A percentile compares a stretch with the other conserved stretches of the same genome.
These are phyloP conservation scores for Evernia prunastri DNA, from an alignment of 495 filamentous ascomycete species.

Conservation along the genomic window DNA sequence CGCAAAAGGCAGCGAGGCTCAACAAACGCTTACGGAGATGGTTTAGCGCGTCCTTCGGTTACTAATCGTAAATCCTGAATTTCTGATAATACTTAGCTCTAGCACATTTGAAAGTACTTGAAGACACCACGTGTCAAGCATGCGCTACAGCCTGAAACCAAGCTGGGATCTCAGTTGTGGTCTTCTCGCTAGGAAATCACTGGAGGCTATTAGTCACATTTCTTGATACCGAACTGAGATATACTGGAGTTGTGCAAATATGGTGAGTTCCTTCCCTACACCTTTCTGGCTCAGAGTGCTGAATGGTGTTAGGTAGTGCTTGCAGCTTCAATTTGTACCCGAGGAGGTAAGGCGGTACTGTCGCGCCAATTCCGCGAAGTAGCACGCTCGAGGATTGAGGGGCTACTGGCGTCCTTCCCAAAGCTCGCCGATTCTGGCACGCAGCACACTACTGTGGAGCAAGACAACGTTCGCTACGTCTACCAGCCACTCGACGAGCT, in stretches of 20 bases:
- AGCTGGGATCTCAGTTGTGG: background rate
- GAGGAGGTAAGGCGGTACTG: slow-evolving; percentile 93
- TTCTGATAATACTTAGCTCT: background rate
- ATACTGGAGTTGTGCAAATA: slow-evolving; percentile 3
- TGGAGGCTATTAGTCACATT: background rate
- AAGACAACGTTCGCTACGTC: slow-evolving; percentile 98
- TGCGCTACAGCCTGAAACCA: background rate
- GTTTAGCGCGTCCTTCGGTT: background rate
- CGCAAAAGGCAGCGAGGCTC: background rate
- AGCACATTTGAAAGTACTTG: background rate
- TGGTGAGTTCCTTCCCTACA: slow-evolving; percentile 1
- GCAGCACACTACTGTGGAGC: slow-evolving; percentile 95
- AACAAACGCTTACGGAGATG: background rate
- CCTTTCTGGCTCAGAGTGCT: background rate
- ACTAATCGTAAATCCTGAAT: background rate
- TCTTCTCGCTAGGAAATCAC: background rate
- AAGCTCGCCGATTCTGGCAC: slow-evolving; percentile 92
- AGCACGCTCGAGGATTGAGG: slow-evolving; percentile 90
- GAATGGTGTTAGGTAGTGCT: slow-evolving; percentile 70
- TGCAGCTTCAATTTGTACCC: slow-evolving; percentile 96
- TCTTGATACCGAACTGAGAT: background rate
- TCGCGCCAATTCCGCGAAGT: slow-evolving; percentile 96
- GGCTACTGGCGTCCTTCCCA: slow-evolving; percentile 89
- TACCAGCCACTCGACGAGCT: slow-evolving; percentile 98
- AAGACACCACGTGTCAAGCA: background rate